A percentile compares a stretch with the other conserved stretches of the same genome.
Evolutionary conservation across 2,329 filamentous ascomycete genomes (phyloP).

Genomic region (Lecanosticta acicola): DNA sequence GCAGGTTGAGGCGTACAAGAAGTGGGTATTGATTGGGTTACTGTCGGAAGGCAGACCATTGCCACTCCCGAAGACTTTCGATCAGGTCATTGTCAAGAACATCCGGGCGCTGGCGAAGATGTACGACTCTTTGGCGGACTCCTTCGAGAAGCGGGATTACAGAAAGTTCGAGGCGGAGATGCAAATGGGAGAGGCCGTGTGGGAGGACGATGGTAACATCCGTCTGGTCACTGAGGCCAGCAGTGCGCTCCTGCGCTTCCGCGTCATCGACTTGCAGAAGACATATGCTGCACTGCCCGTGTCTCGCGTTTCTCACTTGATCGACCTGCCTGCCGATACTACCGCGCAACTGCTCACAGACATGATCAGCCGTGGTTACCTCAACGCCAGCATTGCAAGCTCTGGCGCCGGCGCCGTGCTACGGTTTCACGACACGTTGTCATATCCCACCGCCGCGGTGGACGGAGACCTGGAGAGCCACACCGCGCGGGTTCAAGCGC

Average conservation of each 20-base stretch:
- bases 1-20: constrained; percentile 87
- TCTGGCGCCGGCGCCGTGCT: constrained; percentile 40
- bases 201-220: constrained; percentile 60
- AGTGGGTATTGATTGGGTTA: constrained; percentile 75
- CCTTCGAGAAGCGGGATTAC: constrained; percentile 59
- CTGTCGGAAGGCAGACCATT: constrained; percentile 60
- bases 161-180: constrained; percentile 59
- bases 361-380: constrained; percentile 47
- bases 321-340: constrained; percentile 47
- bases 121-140: constrained; percentile 64
- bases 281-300: constrained; percentile 63
- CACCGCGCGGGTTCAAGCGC: constrained; percentile 44
- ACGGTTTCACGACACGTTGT: constrained; percentile 43
- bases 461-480: constrained; percentile 43
- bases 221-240: constrained; percentile 66
- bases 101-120: constrained; percentile 58
- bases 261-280: constrained; percentile 65
- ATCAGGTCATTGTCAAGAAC: constrained; percentile 48
- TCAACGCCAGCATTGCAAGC: constrained; percentile 49
- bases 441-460: constrained; percentile 4
- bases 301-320: constrained; percentile 46
- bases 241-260: constrained; percentile 66
- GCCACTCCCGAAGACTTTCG: constrained; percentile 53
- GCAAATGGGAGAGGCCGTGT: constrained; percentile 49
- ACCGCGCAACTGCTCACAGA: constrained; percentile 50